Conservation (phyloP, 1,284 basidiomycete species). For the Hypsizygus ulmarius region DNA sequence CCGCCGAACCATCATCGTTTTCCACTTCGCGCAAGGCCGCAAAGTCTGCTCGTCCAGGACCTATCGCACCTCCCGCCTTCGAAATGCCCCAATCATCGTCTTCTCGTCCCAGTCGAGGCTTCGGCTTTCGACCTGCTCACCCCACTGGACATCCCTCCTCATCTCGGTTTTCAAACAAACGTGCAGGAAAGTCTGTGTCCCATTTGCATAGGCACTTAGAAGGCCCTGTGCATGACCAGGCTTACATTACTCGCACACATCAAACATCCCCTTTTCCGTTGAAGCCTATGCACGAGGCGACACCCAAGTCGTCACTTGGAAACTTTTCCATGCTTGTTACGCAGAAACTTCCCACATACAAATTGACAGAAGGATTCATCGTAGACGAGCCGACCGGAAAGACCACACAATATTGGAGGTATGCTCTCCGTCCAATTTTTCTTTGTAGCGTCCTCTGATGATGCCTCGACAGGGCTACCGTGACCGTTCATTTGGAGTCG, state of each 20-base stretch:
- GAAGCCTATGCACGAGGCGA: conserved; percentile 27
- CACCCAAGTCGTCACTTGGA: conserved; percentile 38
- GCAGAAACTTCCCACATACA: conserved; percentile 34
- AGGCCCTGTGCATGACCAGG: conserved; percentile 34
- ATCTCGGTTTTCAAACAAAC: conserved; percentile 14
- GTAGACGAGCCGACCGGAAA: conserved; percentile 20
- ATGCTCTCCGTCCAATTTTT: conserved; percentile 12
- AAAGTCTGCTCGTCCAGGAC: conserved; percentile 2
- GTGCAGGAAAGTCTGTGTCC: conserved; percentile 17
- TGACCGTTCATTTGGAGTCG: conserved; percentile 42
- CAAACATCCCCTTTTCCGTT: conserved; percentile 29
- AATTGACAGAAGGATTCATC: conserved; percentile 30
- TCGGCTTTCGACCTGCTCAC: conserved; percentile 13
- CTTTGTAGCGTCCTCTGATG: not conserved
- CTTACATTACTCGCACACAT: conserved; percentile 30
- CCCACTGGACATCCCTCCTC: conserved; percentile 11
- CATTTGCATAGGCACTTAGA: conserved; percentile 22
- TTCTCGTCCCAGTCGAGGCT: conserved; percentile 13
- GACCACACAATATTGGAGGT: conserved; percentile 34
- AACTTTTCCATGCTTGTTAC: conserved; percentile 33
- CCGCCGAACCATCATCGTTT: conserved; percentile 21
- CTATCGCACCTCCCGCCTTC: conserved; percentile 16
- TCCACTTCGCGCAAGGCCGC: conserved; percentile 18
- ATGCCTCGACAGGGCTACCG: conserved; percentile 41
- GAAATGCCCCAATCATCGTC: conserved; percentile 26